Evolutionary conservation across 371 early-diverging fungal species (phyloP), one percentile per base, ranked within the genome.

Genomic region (Mortierella polycephala): DNA sequence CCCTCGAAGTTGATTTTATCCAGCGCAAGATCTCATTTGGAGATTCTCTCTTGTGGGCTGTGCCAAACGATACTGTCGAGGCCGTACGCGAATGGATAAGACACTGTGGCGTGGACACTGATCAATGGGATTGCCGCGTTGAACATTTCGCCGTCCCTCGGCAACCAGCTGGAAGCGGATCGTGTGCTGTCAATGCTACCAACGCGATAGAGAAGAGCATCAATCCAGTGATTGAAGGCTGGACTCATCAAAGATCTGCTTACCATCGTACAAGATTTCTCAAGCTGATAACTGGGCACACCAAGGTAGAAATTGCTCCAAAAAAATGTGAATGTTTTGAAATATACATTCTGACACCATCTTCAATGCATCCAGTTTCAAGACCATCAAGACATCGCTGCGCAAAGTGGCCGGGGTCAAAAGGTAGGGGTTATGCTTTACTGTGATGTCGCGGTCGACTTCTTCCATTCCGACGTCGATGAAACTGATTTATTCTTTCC

Each of bases 161-260:
- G 18, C 59, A 59, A 46, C 42, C 46, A 41, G 2, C 21, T 4
- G 44, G 14, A 44, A 59, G 59, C 21, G 59, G 59, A 4, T 59
- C 59, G 4, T 59, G 59, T 20, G 59, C 42, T 18, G 18, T 59
- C 20, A 46, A 41, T 46, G 46, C 46, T 7, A 13, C 42, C 59
- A 59, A 44, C 14, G 46, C 59, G 21, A 46, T 59, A 18, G 59
- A 59, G 59, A 9, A 46, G 5, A 12, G 7, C 23, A 2, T 59
- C 7, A 59, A 59, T 21, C 46, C 59, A 9, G 9, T 1, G 21
- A 13, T 46, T 12, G 18, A 5, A 14, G 5, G 20, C 8, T 59
- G 59, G 59, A 14, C 59, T n/a, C 44, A 59, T 16, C 16, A 6
- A 3, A 11, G 42, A 20, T 46, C 46, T 45, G 46, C 46, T 21